Percentiles rank a stretch among this genome's conserved stretches.
Conservation (phyloP, 805 yeast species). For the Tetrapisispora phaffii region DNA sequence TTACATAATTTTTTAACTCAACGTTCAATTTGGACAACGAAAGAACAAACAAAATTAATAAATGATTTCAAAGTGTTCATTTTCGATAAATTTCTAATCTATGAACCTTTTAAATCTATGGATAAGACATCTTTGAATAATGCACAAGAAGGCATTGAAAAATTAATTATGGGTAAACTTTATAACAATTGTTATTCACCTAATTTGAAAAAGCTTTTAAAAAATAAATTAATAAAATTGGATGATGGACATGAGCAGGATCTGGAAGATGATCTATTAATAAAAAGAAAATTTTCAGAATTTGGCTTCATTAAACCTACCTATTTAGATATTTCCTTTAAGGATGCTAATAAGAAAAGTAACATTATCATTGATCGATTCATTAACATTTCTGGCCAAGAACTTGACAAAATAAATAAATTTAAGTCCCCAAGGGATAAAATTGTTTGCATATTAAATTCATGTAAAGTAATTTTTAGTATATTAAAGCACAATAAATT, state of each 20-base stretch:
- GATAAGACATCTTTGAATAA: slow-evolving; percentile 53
- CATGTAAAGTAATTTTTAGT: slow-evolving; percentile 88
- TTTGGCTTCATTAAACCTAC: slow-evolving; percentile 63
- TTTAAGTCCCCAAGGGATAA: slow-evolving; percentile 94
- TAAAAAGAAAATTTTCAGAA: slow-evolving; percentile 45
- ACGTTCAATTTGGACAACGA: slow-evolving; percentile 56
- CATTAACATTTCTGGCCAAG: slow-evolving; percentile 58
- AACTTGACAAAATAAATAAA: slow-evolving; percentile 65
- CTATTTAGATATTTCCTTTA: slow-evolving; percentile 65
- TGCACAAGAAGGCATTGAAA: slow-evolving; percentile 86
- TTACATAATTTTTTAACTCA: slow-evolving; percentile 53
- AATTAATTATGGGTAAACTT: slow-evolving; percentile 78
- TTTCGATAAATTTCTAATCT: slow-evolving; percentile 46
- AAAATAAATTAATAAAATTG: slow-evolving; percentile 29
- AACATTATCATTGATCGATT: slow-evolving; percentile 36
- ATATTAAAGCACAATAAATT: slow-evolving; percentile 56
- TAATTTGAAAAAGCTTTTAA: slow-evolving; percentile 14
- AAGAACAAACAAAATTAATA: slow-evolving; percentile 70
- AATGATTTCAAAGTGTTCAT: slow-evolving; percentile 70
- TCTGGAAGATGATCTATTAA: slow-evolving; percentile 45
- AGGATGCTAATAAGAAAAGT: slow-evolving; percentile 22
- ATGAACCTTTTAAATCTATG: slow-evolving; percentile 67
- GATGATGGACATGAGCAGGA: slow-evolving; percentile 55
- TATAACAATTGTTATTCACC: slow-evolving; percentile 78
- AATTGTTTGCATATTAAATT: slow-evolving; percentile 78